These are phyloP conservation scores for Lizonia empirigonia DNA, from an alignment of 2,329 filamentous ascomycete species.

Conservation along the genomic window DNA sequence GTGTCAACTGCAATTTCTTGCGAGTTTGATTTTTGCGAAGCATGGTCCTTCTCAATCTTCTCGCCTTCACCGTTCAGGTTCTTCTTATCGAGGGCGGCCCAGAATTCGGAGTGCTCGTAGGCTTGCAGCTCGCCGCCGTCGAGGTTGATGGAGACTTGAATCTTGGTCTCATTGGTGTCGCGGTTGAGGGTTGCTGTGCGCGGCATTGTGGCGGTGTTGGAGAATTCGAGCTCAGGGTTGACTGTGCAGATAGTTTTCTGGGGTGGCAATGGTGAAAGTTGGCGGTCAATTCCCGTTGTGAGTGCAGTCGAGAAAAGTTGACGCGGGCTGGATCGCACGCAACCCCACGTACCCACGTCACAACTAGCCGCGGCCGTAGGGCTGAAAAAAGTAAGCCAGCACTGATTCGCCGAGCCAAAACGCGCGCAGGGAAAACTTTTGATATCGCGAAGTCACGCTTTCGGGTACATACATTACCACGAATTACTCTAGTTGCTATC, in stretches of 20 bases:
- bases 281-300: constrained; percentile 8
- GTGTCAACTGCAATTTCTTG: constrained; percentile 89
- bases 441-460: constrained; percentile 30
- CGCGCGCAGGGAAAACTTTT: constrained; percentile 33
- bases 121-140: constrained; percentile 75
- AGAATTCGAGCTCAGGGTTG: background rate
- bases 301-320: constrained; percentile 25
- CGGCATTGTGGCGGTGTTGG: constrained; percentile 33
- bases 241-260: background rate
- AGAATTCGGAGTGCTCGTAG: constrained; percentile 54
- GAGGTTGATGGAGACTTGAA: constrained; percentile 88
- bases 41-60: constrained; percentile 65
- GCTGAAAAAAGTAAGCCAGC: constrained; percentile 37
- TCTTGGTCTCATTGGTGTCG: constrained; percentile 98
- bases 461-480: constrained; percentile 3
- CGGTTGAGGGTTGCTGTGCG: constrained; percentile 81
- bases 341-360: constrained; percentile 33
- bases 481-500: background rate
- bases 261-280: background rate
- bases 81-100: constrained; percentile 54
- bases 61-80: constrained; percentile 39
- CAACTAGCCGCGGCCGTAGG: constrained; percentile 33
- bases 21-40: constrained; percentile 79
- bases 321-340: constrained; percentile 18
- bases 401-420: constrained; percentile 29